Conservation (phyloP, 2,329 filamentous ascomycete genomes). For the Claviceps sorghi region DNA sequence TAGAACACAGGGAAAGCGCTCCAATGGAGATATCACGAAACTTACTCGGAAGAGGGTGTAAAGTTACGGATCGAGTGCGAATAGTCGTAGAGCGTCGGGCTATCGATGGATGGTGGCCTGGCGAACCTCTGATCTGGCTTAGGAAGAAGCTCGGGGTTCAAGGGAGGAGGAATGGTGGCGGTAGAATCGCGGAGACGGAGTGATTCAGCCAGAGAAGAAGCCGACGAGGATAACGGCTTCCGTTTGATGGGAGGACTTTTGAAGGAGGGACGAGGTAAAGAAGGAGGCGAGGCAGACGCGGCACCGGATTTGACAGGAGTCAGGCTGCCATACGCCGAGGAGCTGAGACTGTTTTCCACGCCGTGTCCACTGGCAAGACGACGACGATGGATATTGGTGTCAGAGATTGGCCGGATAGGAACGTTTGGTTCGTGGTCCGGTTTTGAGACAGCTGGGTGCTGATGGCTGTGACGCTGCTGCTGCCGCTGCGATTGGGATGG, state of each 20-base stretch:
- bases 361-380: slow-evolving; percentile 3
- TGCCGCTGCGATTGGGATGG: neutral
- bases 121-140: slow-evolving; percentile 39
- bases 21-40: slow-evolving; percentile 1
- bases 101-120: slow-evolving; percentile 42
- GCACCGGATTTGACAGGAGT: slow-evolving; percentile 3
- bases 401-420: neutral
- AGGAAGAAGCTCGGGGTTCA: slow-evolving; percentile 23
- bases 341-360: slow-evolving; percentile 3
- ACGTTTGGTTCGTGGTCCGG: neutral
- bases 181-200: slow-evolving; percentile 10
- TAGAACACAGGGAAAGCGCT: neutral
- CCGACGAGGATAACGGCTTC: slow-evolving; percentile 44
- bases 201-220: slow-evolving; percentile 33
- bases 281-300: slow-evolving; percentile 4
- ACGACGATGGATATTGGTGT: slow-evolving; percentile 5
- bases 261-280: slow-evolving; percentile 8
- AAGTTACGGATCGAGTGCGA: slow-evolving; percentile 17
- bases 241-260: slow-evolving; percentile 34
- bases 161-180: slow-evolving; percentile 9
- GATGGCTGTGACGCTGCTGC: slow-evolving; percentile 8
- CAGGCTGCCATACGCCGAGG: slow-evolving; percentile 1
- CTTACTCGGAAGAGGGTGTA: slow-evolving; percentile 14
- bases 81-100: slow-evolving; percentile 48
- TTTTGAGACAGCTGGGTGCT: neutral